These are phyloP conservation scores for Candida pseudoviswanathii DNA, from an alignment of 1,139 yeast genomes.

Conservation along the genomic window DNA sequence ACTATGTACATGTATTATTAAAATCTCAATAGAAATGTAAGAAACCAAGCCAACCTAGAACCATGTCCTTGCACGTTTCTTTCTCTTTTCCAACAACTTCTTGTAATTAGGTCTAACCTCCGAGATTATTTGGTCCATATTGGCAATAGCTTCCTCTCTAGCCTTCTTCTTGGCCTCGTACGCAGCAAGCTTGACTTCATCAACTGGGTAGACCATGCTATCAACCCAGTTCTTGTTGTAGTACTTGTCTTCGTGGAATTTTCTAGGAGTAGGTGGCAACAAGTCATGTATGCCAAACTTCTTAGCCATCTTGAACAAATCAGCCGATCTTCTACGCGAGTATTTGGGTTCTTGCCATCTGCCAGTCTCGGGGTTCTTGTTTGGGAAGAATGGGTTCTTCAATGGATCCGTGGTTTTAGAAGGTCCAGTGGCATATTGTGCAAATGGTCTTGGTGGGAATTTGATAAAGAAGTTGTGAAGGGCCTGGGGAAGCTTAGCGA, in stretches of 20 bases:
- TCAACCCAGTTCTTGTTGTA: slow-evolving; percentile 68
- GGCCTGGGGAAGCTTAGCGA: slow-evolving; percentile 66
- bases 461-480: slow-evolving; percentile 76
- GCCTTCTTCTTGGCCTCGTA: slow-evolving; percentile 61
- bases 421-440: slow-evolving; percentile 64
- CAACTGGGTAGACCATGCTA: slow-evolving; percentile 80
- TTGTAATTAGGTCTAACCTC: slow-evolving; percentile 65
- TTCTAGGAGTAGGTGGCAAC: slow-evolving; percentile 74
- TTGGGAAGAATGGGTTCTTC: slow-evolving; percentile 88
- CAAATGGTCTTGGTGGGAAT: slow-evolving; percentile 86
- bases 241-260: slow-evolving; percentile 80
- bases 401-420: slow-evolving; percentile 64
- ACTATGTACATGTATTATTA: slow-evolving; percentile 4
- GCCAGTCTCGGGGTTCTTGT: slow-evolving; percentile 80
- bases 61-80: slow-evolving; percentile 39
- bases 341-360: slow-evolving; percentile 76
- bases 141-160: slow-evolving; percentile 66
- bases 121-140: slow-evolving; percentile 72
- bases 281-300: slow-evolving; percentile 78
- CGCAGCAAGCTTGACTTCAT: slow-evolving; percentile 77
- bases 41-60: slow-evolving; percentile 8
- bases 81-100: slow-evolving; percentile 57
- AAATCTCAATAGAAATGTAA: background rate
- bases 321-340: slow-evolving; percentile 84
- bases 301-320: slow-evolving; percentile 79